A percentile compares a stretch with the other conserved stretches of the same genome.
These are phyloP conservation scores for Phlebiopsis gigantea DNA, from an alignment of 768 basidiomycete genomes.

Conservation along the genomic window DNA sequence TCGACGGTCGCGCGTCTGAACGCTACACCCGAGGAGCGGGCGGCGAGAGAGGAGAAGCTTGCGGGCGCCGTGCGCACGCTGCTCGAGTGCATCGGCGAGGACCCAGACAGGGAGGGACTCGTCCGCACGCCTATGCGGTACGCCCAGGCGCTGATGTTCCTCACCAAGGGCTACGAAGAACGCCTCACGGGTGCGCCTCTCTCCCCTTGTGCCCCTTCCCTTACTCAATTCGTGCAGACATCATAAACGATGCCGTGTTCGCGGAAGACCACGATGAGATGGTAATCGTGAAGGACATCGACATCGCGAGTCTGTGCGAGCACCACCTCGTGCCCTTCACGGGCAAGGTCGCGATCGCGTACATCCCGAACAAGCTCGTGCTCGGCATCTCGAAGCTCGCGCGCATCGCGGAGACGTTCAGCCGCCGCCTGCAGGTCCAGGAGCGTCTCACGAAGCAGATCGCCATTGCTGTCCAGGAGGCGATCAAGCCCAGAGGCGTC, in stretches of 20 bases:
- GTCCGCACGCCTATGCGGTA: slow-evolving; percentile 91
- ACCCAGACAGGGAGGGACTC: slow-evolving; percentile 92
- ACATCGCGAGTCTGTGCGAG: slow-evolving; percentile 95
- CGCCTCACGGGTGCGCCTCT: slow-evolving; percentile 68
- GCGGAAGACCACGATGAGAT: slow-evolving; percentile 99
- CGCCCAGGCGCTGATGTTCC: slow-evolving; percentile 96
- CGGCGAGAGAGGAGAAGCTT: slow-evolving; percentile 70
- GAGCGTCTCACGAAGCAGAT: slow-evolving; percentile 97
- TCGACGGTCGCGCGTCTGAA: slow-evolving; percentile 82
- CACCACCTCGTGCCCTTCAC: slow-evolving; percentile 98
- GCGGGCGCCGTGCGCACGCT: slow-evolving; percentile 83
- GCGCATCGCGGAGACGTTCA: slow-evolving; percentile 95
- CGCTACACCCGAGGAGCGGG: slow-evolving; percentile 69
- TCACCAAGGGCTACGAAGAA: slow-evolving; percentile 98
- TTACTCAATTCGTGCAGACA: slow-evolving; percentile 48
- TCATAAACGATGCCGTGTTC: slow-evolving; percentile 98
- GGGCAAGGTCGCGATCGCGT: slow-evolving; percentile 97
- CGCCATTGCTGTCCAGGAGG: slow-evolving; percentile 96
- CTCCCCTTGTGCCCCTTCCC: slow-evolving; percentile 12
- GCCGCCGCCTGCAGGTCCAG: slow-evolving; percentile 92
- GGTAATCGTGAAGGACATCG: slow-evolving; percentile 97
- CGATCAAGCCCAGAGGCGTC: slow-evolving; percentile 94
- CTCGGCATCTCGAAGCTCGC: slow-evolving; percentile 95
- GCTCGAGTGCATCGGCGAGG: slow-evolving; percentile 96
- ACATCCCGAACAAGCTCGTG: slow-evolving; percentile 93